phyloP scores from a whole-genome alignment of 2,329 filamentous ascomycete species.

The Dactylellina parvicollis region DNA sequence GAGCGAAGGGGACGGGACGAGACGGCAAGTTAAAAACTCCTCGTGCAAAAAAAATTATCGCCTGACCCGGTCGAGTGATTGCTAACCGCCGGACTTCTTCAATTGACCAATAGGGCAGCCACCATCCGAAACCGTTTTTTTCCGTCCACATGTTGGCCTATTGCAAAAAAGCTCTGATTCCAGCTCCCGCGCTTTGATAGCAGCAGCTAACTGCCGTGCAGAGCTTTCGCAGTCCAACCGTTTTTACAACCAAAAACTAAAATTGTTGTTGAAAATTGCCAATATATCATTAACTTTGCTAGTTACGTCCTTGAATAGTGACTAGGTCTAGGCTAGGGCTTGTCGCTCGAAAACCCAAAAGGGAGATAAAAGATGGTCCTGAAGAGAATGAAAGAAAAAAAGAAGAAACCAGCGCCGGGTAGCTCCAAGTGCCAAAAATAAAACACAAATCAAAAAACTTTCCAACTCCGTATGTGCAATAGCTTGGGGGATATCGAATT shows the following conservation, averaged over 20 bases:
- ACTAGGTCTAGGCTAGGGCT: too few relatives aligned
- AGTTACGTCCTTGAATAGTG: too few relatives aligned
- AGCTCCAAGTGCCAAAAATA: background rate
- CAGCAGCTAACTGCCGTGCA: too few relatives aligned
- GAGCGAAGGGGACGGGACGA: background rate
- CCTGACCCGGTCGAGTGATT: constrained; percentile 35
- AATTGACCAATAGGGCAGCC: constrained; percentile 20
- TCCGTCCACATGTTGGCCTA: background rate
- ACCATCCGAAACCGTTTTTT: background rate
- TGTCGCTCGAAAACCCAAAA: background rate
- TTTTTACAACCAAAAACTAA: too few relatives aligned
- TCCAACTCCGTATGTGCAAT: constrained; percentile 22
- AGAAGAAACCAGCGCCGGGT: background rate
- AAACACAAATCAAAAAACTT: background rate
- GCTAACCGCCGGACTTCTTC: constrained; percentile 31
- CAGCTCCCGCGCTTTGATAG: background rate
- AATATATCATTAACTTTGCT: too few relatives aligned
- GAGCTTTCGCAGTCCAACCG: too few relatives aligned
- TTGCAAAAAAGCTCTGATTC: too few relatives aligned
- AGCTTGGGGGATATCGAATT: constrained; percentile 30
- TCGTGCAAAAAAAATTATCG: background rate
- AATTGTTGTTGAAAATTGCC: too few relatives aligned
- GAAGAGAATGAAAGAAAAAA: background rate
- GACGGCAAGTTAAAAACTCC: background rate
- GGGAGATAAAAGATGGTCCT: background rate